phyloP scores from a whole-genome alignment of 495 filamentous ascomycete species.

The Entonaema liquescens region DNA sequence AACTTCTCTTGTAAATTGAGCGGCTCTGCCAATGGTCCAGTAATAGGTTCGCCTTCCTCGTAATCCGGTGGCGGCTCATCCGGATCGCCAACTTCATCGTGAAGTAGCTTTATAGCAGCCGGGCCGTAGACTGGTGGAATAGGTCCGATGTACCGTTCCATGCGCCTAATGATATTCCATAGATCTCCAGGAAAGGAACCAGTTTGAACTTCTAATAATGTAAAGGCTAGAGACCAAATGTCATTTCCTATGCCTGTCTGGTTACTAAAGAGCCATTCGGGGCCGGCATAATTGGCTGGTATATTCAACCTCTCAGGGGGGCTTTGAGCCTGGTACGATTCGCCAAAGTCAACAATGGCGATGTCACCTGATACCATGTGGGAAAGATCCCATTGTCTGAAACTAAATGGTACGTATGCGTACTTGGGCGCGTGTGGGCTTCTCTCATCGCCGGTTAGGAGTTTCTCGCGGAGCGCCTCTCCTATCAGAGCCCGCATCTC shows the following conservation, averaged over 20 bases:
- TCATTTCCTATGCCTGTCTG: neutral
- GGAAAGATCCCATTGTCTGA: neutral
- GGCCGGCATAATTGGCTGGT: neutral
- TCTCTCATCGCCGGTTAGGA: neutral
- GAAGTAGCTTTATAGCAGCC: neutral
- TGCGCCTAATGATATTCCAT: neutral
- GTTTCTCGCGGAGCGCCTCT: neutral
- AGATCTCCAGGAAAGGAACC: neutral
- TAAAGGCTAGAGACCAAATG: neutral
- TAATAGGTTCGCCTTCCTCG: neutral
- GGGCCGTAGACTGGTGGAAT: neutral
- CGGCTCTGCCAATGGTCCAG: neutral
- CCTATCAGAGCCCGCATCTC: neutral
- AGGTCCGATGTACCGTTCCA: neutral
- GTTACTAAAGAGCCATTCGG: neutral
- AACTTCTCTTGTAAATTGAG: neutral
- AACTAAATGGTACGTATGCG: neutral
- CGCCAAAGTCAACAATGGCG: neutral
- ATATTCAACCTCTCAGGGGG: neutral
- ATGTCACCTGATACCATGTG: neutral
- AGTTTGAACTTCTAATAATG: neutral
- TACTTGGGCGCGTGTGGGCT: neutral
- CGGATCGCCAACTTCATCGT: neutral
- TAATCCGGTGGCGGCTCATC: neutral
- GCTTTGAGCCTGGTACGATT: neutral